Percentiles rank a stretch among this genome's conserved stretches.
These are phyloP conservation scores for Globisporangium mamillatum DNA, from an alignment of 352 stramenopile genomes.

Conservation along the genomic window DNA sequence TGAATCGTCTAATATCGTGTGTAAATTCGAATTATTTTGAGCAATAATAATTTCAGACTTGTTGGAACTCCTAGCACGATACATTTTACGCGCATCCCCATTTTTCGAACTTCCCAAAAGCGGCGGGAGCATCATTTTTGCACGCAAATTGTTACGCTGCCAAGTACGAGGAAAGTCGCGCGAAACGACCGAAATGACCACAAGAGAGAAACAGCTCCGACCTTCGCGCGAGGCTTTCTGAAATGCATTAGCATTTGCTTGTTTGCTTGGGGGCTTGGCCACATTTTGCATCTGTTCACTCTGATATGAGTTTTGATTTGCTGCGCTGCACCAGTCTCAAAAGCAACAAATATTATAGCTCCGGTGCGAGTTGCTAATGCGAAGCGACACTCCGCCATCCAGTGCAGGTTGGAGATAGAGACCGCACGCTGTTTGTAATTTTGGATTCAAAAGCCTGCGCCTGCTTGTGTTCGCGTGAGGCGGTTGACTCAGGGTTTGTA, in stretches of 20 bases:
- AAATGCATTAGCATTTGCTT: not conserved
- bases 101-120: not conserved
- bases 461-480: not conserved
- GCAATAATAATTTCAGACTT: not conserved
- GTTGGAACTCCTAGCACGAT: not conserved
- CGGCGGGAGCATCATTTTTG: not conserved
- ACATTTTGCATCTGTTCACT: not conserved
- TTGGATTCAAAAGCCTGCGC: not conserved
- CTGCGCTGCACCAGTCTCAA: too few species aligned
- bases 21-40: too few species aligned
- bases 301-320: not conserved
- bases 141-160: not conserved
- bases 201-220: not conserved
- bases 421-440: not conserved
- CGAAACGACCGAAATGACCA: not conserved
- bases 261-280: not conserved
- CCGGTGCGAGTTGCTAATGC: not conserved
- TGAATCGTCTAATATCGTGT: not conserved
- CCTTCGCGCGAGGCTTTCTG: not conserved
- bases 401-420: not conserved
- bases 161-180: not conserved
- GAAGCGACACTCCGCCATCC: conserved; percentile 1
- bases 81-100: not conserved
- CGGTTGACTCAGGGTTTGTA: not conserved
- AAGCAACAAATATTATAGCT: not conserved